Percentiles rank a stretch among this genome's conserved stretches.
Evolutionary conservation across 257 asterid genomes (phyloP).

Genomic region (Knoxia roxburghii): DNA sequence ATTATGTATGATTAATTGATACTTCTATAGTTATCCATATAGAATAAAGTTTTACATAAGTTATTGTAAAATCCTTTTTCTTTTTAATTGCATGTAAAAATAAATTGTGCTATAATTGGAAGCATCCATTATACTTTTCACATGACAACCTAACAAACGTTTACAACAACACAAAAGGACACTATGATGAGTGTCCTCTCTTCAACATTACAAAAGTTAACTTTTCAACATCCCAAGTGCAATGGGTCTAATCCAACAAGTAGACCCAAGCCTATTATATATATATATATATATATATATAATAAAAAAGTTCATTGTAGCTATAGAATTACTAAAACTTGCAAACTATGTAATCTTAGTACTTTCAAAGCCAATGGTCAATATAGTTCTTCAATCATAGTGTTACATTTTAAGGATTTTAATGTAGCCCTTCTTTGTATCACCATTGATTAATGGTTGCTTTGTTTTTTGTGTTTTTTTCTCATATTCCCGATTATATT

Average conservation of each 20-base stretch:
- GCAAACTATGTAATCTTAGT: no score
- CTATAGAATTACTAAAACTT: no score
- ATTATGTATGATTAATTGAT: no score
- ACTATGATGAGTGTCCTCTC: constrained; percentile 5
- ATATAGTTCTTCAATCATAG: constrained; percentile 1
- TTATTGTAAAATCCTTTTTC: background rate
- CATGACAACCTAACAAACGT: background rate
- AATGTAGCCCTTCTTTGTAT: background rate
- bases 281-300: no score
- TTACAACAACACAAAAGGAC: constrained; percentile 9
- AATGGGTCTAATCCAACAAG: background rate
- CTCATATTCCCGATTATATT: no score
- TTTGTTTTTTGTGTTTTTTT: background rate
- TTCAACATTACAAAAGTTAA: constrained; percentile 7
- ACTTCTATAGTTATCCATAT: no score
- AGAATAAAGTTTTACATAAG: background rate
- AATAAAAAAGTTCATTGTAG: no score
- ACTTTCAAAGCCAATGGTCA: no score
- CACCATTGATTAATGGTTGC: background rate
- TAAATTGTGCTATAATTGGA: background rate
- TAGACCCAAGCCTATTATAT: no score
- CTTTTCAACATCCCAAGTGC: background rate
- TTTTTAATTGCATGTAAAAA: background rate
- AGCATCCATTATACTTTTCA: constrained; percentile 1
- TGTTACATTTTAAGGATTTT: constrained; percentile 8